Evolutionary conservation across 75 land plant genomes (phyloP), one percentile per base, ranked within the genome.

Genomic region (Selaginella moellendorffii): DNA sequence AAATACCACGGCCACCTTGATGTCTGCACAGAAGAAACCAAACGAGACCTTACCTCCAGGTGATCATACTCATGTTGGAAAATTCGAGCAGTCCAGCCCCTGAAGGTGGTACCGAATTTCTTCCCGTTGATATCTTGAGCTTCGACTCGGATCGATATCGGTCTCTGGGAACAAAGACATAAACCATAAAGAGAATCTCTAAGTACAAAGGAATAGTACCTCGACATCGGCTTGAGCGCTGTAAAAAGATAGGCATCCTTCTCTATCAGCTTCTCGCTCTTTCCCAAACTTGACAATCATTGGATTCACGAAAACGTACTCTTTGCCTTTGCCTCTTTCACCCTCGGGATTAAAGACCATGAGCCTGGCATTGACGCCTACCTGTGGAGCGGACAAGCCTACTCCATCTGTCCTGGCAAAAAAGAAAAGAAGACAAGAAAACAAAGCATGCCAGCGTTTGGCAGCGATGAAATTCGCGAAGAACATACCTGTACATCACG

Each of bases 11-110:
- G 51, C 23, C 22, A 56, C 8, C 5, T 56, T 2, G 2, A 56
- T 56, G 9, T 56, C 8, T 56, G 21, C 8, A 56, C 8, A 56
- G 2, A 56, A 56, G 17, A 56, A 2, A 19, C 14, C 5, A 5
- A 5, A 36, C 5, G 10, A 36, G 10, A 51, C 27, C 27, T 9
- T 29, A 92, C 97, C 95, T 88, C 77, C 65, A 92, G 67, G 73
- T 92, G 97, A 66, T 92, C 97, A 80, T 79, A 92, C 61, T 92
- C 97, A 71, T 88, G 97, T 77, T 92, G 97, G 67, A 92, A 92
- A 46, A 92, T 81, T 10, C 97, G 71, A 54, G 97, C 96, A 61
- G 82, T 77, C 62, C 89, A 85, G 2, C 74, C 96, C 30, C 87
- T 81, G 52, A 92, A 73, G 67, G 67, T 77, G 9, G 84, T 53